These are phyloP conservation scores for Fusarium anguioides DNA, from an alignment of 2,329 filamentous ascomycete genomes.

Conservation along the genomic window DNA sequence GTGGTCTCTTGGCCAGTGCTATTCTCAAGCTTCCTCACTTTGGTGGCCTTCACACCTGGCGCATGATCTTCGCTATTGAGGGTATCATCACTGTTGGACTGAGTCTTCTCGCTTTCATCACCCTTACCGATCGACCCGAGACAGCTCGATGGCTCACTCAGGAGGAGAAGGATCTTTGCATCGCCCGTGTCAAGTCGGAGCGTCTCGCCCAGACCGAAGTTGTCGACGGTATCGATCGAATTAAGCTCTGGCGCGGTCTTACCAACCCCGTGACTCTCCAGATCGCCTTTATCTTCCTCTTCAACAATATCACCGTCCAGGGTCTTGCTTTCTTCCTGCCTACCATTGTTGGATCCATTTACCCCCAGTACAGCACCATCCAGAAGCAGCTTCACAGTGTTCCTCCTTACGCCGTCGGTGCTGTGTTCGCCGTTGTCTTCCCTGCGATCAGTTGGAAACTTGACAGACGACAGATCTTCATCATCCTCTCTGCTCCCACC, in stretches of 20 bases:
- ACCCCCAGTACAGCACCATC: slow-evolving; percentile 66
- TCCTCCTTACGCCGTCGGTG: slow-evolving; percentile 72
- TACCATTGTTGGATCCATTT: slow-evolving; percentile 73
- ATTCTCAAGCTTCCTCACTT: slow-evolving; percentile 70
- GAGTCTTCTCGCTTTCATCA: slow-evolving; percentile 68
- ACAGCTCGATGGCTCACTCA: slow-evolving; percentile 72
- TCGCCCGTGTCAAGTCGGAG: slow-evolving; percentile 69
- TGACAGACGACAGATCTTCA: slow-evolving; percentile 66
- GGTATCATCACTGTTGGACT: slow-evolving; percentile 69
- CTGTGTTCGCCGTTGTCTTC: slow-evolving; percentile 68
- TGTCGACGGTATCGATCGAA: slow-evolving; percentile 68
- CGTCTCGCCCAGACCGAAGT: slow-evolving; percentile 69
- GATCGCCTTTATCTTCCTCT: slow-evolving; percentile 68
- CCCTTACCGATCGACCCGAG: slow-evolving; percentile 73
- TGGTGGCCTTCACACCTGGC: slow-evolving; percentile 67
- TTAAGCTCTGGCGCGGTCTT: slow-evolving; percentile 69
- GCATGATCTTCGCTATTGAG: slow-evolving; percentile 78
- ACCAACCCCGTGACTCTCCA: slow-evolving; percentile 67
- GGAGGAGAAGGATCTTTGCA: slow-evolving; percentile 72
- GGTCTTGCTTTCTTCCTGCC: slow-evolving; percentile 74
- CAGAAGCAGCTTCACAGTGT: slow-evolving; percentile 73
- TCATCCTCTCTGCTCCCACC: slow-evolving; percentile 65
- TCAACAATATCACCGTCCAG: slow-evolving; percentile 75
- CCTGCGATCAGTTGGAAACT: slow-evolving; percentile 67
- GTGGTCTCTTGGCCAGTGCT: slow-evolving; percentile 70